phyloP scores from a whole-genome alignment of 2,329 filamentous ascomycete genomes.

The Chaetomium sp. region DNA sequence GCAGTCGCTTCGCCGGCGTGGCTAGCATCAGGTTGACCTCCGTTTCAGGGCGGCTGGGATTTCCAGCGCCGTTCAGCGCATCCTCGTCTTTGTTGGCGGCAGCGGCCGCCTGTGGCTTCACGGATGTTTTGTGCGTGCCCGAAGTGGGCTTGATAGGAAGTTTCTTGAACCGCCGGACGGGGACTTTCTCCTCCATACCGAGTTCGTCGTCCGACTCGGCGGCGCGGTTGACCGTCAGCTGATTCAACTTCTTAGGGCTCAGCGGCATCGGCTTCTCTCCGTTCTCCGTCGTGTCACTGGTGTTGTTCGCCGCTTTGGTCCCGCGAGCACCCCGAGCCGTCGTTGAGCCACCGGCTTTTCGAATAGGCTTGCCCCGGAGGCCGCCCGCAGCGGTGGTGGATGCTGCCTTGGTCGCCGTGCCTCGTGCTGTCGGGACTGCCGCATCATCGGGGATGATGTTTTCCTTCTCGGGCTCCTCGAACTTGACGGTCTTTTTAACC shows the following conservation, averaged over 20 bases:
- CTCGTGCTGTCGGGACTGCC: conserved; percentile 25
- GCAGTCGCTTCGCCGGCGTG: conserved; percentile 51
- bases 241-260: conserved; percentile 59
- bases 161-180: conserved; percentile 47
- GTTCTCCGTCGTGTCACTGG: conserved; percentile 30
- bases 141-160: conserved; percentile 47
- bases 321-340: conserved; percentile 24
- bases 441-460: conserved; percentile 40
- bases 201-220: conserved; percentile 54
- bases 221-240: conserved; percentile 43
- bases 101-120: conserved; percentile 6
- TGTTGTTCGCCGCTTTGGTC: conserved; percentile 24
- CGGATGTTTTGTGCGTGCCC: conserved; percentile 27
- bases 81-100: conserved; percentile 14
- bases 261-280: conserved; percentile 40
- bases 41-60: conserved; percentile 32
- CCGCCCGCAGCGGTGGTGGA: conserved; percentile 19
- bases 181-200: conserved; percentile 43
- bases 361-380: conserved; percentile 38
- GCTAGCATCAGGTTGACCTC: conserved; percentile 34
- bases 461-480: conserved; percentile 60
- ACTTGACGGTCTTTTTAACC: conserved; percentile 56
- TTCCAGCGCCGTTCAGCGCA: conserved; percentile 17
- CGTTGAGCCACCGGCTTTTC: conserved; percentile 35
- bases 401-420: conserved; percentile 18